These are phyloP conservation scores for Coemansia biformis DNA, from an alignment of 192 early-diverging fungal species.

Conservation along the genomic window DNA sequence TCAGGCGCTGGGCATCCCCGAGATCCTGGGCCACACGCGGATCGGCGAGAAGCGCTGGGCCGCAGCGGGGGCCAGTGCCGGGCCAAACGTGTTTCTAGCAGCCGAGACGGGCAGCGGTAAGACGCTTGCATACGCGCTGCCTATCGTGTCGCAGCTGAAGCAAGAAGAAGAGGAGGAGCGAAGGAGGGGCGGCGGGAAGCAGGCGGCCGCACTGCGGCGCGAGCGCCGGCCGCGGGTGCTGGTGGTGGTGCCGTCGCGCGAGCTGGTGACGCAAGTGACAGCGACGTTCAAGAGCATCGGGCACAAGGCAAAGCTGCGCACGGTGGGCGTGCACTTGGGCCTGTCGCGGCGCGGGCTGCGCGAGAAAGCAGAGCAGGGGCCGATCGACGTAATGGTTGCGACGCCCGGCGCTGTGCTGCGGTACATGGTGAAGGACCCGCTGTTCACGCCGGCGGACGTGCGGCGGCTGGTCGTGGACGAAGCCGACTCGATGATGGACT, in stretches of 20 bases:
- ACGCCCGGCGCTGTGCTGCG: slow-evolving; percentile 71
- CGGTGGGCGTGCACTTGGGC: slow-evolving; percentile 57
- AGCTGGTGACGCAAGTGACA: slow-evolving; percentile 77
- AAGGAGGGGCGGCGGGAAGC: background rate
- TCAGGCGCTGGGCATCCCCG: slow-evolving; percentile 78
- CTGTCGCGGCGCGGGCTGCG: slow-evolving; percentile 46
- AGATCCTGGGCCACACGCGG: slow-evolving; percentile 50
- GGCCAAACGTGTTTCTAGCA: slow-evolving; percentile 61
- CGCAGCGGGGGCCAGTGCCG: slow-evolving; percentile 1
- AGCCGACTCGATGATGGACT: slow-evolving; percentile 85
- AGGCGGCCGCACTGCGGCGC: slow-evolving; percentile 50
- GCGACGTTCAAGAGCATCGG: slow-evolving; percentile 64
- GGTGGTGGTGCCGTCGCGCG: slow-evolving; percentile 82
- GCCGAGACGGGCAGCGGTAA: slow-evolving; percentile 93
- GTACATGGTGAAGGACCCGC: slow-evolving; percentile 50
- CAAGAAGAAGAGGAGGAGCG: slow-evolving; percentile 47
- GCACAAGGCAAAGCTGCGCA: slow-evolving; percentile 64
- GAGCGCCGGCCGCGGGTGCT: slow-evolving; percentile 76
- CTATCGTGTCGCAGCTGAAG: slow-evolving; percentile 72
- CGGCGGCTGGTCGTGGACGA: slow-evolving; percentile 83
- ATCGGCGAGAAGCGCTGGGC: slow-evolving; percentile 7
- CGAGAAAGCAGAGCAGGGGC: slow-evolving; percentile 51
- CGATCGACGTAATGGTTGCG: slow-evolving; percentile 78
- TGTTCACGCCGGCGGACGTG: slow-evolving; percentile 59
- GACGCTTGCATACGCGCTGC: slow-evolving; percentile 81